Percentiles rank a stretch among this genome's conserved stretches.
These are phyloP conservation scores for Galerina marginata DNA, from an alignment of 768 basidiomycete genomes.

Conservation along the genomic window DNA sequence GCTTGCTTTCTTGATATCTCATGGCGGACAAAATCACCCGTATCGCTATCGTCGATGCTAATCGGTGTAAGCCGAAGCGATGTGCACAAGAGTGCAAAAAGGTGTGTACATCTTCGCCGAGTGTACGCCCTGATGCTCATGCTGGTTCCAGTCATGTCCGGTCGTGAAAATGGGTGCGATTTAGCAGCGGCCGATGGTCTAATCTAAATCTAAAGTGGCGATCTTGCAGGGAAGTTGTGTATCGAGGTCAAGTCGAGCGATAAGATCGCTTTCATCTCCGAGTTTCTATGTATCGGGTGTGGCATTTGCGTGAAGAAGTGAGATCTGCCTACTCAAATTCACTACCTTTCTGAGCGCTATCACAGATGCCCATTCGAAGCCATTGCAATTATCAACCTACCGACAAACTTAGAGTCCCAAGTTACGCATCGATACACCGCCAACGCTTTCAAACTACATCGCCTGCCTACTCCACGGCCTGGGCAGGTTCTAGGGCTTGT, in stretches of 20 bases:
- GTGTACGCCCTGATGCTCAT: constrained; percentile 12
- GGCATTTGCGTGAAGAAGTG: constrained; percentile 99
- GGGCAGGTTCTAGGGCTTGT: constrained; percentile 99
- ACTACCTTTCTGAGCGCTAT: background rate
- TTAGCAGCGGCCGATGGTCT: background rate
- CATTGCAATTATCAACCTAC: constrained; percentile 97
- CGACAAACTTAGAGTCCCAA: constrained; percentile 93
- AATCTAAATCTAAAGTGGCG: constrained; percentile 8
- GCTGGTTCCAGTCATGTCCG: constrained; percentile 63
- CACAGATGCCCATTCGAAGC: constrained; percentile 97
- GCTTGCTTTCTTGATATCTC: background rate
- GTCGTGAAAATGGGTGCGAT: constrained; percentile 92
- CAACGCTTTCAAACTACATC: constrained; percentile 98
- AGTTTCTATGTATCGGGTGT: constrained; percentile 98
- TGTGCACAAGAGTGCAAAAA: constrained; percentile 99
- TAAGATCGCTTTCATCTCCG: constrained; percentile 99
- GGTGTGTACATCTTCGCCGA: constrained; percentile 42
- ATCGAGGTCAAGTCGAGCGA: constrained; percentile 96
- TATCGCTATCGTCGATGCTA: constrained; percentile 92
- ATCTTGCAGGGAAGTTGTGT: constrained; percentile 83
- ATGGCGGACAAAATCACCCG: constrained; percentile 92
- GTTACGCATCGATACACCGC: constrained; percentile 99
- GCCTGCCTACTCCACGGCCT: constrained; percentile 94
- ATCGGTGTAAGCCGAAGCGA: constrained; percentile 95
- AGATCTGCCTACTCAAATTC: constrained; percentile 30